phyloP scores from a whole-genome alignment of 192 early-diverging fungal genomes.

The Rhizoclosmatium sp. region DNA sequence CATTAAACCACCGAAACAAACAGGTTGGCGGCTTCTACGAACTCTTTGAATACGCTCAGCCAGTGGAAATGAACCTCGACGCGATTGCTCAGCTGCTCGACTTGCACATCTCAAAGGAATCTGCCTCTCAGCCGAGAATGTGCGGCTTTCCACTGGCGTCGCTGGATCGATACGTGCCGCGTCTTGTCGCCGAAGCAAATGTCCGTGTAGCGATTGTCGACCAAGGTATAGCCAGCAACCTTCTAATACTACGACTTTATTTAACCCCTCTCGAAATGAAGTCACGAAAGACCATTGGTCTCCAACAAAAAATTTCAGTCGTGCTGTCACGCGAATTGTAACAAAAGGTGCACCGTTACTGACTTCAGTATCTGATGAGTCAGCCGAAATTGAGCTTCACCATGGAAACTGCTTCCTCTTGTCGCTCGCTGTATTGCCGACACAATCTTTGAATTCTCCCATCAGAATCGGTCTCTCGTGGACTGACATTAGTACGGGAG shows the following conservation, averaged over 20 bases:
- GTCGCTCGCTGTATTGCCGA: conserved; percentile 41
- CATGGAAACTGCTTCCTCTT: conserved; percentile 50
- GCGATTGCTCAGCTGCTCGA: conserved; percentile 35
- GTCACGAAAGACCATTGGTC: not conserved
- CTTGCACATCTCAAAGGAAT: conserved; percentile 24
- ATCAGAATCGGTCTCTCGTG: conserved; percentile 77
- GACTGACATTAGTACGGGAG: conserved; percentile 91
- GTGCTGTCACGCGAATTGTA: conserved; percentile 80
- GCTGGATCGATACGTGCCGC: conserved; percentile 40
- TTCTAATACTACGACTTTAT: conserved; percentile 1
- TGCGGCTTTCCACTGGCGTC: conserved; percentile 50
- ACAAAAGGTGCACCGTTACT: conserved; percentile 85
- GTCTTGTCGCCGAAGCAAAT: conserved; percentile 39
- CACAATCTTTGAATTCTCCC: conserved; percentile 23
- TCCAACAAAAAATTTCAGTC: conserved; percentile 50
- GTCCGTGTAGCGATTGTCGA: conserved; percentile 59
- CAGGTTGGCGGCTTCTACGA: conserved; percentile 65
- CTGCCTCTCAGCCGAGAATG: conserved; percentile 11
- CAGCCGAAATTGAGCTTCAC: not conserved
- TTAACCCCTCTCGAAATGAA: not conserved
- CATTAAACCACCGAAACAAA: not conserved
- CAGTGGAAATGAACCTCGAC: conserved; percentile 31
- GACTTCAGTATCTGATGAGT: conserved; percentile 60
- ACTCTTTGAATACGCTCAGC: conserved; percentile 44
- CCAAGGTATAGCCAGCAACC: conserved; percentile 35